These are phyloP conservation scores for Hanseniaspora hatyaiensis DNA, from an alignment of 805 yeast species.

Conservation along the genomic window DNA sequence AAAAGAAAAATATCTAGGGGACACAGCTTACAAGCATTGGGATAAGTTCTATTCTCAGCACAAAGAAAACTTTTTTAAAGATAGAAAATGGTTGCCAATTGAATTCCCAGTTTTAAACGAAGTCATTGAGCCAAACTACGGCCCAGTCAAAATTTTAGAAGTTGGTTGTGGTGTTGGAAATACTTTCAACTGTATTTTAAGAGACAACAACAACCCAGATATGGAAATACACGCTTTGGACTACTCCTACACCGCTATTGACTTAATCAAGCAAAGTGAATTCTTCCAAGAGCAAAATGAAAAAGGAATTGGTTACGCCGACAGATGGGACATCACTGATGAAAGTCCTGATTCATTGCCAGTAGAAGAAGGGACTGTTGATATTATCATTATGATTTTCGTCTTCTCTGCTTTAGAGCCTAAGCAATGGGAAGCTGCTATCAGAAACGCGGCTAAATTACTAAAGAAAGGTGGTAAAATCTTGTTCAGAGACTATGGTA, in stretches of 20 bases:
- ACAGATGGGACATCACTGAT: slow-evolving; percentile 88
- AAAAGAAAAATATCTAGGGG: slow-evolving; percentile 63
- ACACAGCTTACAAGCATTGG: slow-evolving; percentile 88
- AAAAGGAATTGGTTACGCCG: slow-evolving; percentile 47
- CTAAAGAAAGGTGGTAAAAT: slow-evolving; percentile 90
- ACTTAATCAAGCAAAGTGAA: slow-evolving; percentile 45
- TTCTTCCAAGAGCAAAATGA: slow-evolving; percentile 9
- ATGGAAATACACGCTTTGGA: slow-evolving; percentile 75
- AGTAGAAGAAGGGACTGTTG: slow-evolving; percentile 73
- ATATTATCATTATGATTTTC: slow-evolving; percentile 87
- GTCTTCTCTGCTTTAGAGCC: slow-evolving; percentile 90
- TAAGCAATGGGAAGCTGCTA: slow-evolving; percentile 76
- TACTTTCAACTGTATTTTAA: slow-evolving; percentile 81
- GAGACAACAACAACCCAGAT: slow-evolving; percentile 69
- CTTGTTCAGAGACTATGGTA: slow-evolving; percentile 84
- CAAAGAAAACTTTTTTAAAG: slow-evolving; percentile 88
- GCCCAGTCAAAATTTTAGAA: slow-evolving; percentile 68
- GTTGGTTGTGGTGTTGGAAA: slow-evolving; percentile 99
- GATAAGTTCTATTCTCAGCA: slow-evolving; percentile 85
- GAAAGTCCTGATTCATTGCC: slow-evolving; percentile 45
- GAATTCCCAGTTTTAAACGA: slow-evolving; percentile 82
- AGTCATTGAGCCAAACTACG: slow-evolving; percentile 59
- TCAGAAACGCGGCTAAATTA: slow-evolving; percentile 53
- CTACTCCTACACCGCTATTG: slow-evolving; percentile 80
- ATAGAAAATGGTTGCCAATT: slow-evolving; percentile 88